Conservation (phyloP, 2,329 filamentous ascomycete species). For the Cercospora citrullina region DNA sequence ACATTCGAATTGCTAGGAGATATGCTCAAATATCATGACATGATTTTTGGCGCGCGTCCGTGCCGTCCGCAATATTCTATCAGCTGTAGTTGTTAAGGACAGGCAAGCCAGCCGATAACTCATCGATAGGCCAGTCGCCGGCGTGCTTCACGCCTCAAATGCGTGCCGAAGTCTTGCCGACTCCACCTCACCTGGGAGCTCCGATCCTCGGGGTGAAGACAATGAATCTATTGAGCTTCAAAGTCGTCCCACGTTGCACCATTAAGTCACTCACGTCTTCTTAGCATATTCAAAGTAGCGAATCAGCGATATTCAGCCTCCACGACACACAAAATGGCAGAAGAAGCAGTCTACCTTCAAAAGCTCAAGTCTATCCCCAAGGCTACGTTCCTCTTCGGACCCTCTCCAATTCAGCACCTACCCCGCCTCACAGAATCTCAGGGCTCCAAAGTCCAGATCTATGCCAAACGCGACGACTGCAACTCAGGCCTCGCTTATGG, state of each 20-base stretch:
- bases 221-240: not conserved
- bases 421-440: constrained; percentile 64
- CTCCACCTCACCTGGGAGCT: constrained; percentile 2
- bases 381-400: constrained; percentile 63
- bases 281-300: not conserved
- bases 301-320: too few relatives aligned
- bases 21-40: not conserved
- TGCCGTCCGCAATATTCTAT: not conserved
- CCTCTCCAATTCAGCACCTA: constrained; percentile 67
- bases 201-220: constrained; percentile 5
- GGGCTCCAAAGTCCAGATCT: constrained; percentile 58
- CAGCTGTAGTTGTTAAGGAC: not conserved
- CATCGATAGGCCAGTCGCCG: constrained; percentile 8
- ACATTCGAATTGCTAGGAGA: not conserved
- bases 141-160: not conserved
- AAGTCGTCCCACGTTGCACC: not conserved
- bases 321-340: not conserved
- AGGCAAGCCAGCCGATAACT: constrained; percentile 19
- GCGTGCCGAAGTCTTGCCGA: constrained; percentile 9
- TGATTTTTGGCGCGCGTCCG: not conserved
- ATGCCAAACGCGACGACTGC: constrained; percentile 71
- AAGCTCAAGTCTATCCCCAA: constrained; percentile 54
- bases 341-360: constrained; percentile 26
- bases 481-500: constrained; percentile 41
- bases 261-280: not conserved